A percentile compares a stretch with the other conserved stretches of the same genome.
Evolutionary conservation across 495 filamentous ascomycete species (phyloP).

Genomic region (Daldinia childiae): DNA sequence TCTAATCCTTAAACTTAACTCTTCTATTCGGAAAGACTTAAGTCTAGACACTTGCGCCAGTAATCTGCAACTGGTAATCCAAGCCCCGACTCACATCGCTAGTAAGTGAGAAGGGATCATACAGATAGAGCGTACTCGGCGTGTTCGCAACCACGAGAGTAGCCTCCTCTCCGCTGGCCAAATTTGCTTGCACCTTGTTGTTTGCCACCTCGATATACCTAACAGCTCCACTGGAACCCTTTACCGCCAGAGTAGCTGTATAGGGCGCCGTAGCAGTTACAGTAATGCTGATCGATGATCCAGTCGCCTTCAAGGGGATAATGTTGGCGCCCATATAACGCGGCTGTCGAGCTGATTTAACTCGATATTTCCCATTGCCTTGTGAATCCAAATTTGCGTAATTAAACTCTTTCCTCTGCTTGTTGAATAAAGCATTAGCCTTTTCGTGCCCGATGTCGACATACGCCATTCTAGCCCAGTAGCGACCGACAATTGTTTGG

Average conservation of each 20-base stretch:
- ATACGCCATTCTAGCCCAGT: conserved; percentile 60
- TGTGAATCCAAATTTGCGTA: conserved; percentile 54
- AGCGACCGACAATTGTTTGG: conserved; percentile 53
- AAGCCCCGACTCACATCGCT: conserved; percentile 52
- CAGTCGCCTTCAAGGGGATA: conserved; percentile 51
- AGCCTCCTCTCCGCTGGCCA: conserved; percentile 51
- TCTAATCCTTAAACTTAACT: no score
- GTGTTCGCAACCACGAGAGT: conserved; percentile 57
- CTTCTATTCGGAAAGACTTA: neutral
- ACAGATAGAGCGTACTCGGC: conserved; percentile 49
- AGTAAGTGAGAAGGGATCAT: conserved; percentile 55
- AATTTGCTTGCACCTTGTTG: conserved; percentile 38
- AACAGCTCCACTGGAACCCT: conserved; percentile 42
- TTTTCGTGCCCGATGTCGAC: conserved; percentile 56
- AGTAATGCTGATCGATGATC: conserved; percentile 39
- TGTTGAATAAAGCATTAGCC: conserved; percentile 46
- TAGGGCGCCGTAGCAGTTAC: conserved; percentile 46
- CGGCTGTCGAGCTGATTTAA: conserved; percentile 53
- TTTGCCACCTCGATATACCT: conserved; percentile 44
- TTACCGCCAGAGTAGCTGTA: conserved; percentile 50
- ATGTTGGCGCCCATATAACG: conserved; percentile 60
- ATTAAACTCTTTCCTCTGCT: conserved; percentile 46
- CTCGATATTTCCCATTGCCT: conserved; percentile 51
- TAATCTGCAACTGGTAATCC: conserved; percentile 51
- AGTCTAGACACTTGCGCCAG: conserved; percentile 44